Conservation (phyloP, 495 filamentous ascomycete genomes). For the Aspergillus carlsbadensis region DNA sequence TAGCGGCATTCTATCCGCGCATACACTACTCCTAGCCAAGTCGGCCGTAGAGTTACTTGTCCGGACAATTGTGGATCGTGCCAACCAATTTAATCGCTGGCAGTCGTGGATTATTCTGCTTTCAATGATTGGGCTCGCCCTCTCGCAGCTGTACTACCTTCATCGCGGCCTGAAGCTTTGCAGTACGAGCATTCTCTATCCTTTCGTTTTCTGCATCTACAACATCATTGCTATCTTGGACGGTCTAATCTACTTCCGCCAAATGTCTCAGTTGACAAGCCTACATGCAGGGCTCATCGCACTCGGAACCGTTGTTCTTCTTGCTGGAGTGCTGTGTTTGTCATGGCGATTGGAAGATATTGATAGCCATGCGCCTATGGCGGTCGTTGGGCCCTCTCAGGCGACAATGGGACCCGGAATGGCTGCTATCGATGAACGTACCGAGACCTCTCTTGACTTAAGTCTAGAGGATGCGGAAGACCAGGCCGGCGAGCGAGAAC, state of each 20-base stretch:
- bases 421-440: constrained; percentile 41
- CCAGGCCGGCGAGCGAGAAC: constrained; percentile 37
- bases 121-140: constrained; percentile 75
- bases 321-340: constrained; percentile 84
- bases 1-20: constrained; percentile 91
- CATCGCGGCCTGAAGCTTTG: constrained; percentile 91
- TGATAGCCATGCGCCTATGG: constrained; percentile 51
- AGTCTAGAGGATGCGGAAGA: constrained; percentile 35
- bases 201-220: constrained; percentile 98
- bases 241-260: constrained; percentile 94
- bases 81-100: constrained; percentile 96
- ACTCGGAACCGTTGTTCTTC: constrained; percentile 80
- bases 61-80: constrained; percentile 78
- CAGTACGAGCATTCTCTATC: constrained; percentile 95
- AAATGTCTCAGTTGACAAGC: constrained; percentile 72
- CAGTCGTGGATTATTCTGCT: constrained; percentile 94
- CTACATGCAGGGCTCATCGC: constrained; percentile 82
- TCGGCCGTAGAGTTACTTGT: constrained; percentile 97
- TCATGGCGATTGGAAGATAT: constrained; percentile 89
- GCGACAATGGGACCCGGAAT: constrained; percentile 45
- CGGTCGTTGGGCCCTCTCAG: constrained; percentile 38
- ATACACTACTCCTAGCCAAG: constrained; percentile 90
- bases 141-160: constrained; percentile 92
- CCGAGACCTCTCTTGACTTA: constrained; percentile 21
- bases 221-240: constrained; percentile 99